Evolutionary conservation across 2,329 filamentous ascomycete genomes (phyloP).

Genomic region (Conoideocrella luteorostrata): DNA sequence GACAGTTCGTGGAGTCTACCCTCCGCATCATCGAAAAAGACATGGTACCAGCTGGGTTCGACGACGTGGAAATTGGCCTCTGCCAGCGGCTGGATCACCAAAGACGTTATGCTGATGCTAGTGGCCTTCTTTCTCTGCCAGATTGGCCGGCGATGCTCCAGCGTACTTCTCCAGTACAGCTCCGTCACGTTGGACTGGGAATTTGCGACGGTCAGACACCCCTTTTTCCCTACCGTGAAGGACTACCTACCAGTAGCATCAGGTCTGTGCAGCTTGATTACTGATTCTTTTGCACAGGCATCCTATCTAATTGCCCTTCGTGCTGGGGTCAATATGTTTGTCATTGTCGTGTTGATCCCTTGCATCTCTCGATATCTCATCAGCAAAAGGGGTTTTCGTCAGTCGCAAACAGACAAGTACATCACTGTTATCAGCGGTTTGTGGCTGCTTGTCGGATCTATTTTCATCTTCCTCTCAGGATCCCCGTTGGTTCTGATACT

Average conservation of each 20-base stretch:
- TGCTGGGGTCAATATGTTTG: slow-evolving; percentile 10
- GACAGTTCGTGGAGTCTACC: neutral
- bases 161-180: slow-evolving; percentile 12
- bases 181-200: slow-evolving; percentile 12
- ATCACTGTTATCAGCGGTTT: slow-evolving; percentile 11
- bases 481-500: slow-evolving; percentile 6
- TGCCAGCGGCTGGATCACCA: slow-evolving; percentile 5
- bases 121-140: slow-evolving; percentile 3
- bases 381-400: neutral
- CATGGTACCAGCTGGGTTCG: neutral
- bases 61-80: slow-evolving; percentile 1
- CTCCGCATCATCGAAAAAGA: neutral
- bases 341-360: slow-evolving; percentile 10
- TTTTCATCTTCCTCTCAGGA: slow-evolving; percentile 8
- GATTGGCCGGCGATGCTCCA: slow-evolving; percentile 5
- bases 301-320: slow-evolving; percentile 13
- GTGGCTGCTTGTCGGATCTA: slow-evolving; percentile 10
- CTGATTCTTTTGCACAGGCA: slow-evolving; percentile 8
- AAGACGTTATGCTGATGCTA: neutral
- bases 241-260: no score
- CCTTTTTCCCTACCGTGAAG: no score
- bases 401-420: slow-evolving; percentile 11
- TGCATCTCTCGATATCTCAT: neutral
- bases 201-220: neutral
- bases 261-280: neutral